phyloP scores from a whole-genome alignment of 1,284 basidiomycete species.

The Leccinum solheimii region DNA sequence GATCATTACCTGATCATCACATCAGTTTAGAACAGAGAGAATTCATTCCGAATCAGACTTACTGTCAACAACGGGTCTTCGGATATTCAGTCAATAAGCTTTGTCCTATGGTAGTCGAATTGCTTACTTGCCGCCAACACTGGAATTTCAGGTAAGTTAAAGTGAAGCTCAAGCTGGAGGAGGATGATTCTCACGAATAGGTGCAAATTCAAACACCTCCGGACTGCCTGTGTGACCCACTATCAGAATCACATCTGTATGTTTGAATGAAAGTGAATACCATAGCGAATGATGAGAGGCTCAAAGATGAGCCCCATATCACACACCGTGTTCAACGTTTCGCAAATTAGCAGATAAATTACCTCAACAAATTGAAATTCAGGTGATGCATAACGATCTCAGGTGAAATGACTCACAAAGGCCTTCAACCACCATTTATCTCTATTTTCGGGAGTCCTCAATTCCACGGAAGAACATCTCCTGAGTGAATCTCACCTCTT shows the following conservation, averaged over 20 bases:
- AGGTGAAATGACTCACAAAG: slow-evolving; percentile 36
- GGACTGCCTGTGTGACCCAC: neutral
- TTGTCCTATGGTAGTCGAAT: neutral
- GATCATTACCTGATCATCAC: slow-evolving; percentile 40
- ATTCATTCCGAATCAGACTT: neutral
- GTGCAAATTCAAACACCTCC: slow-evolving; percentile 1
- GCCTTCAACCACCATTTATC: slow-evolving; percentile 43
- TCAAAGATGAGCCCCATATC: slow-evolving; percentile 49
- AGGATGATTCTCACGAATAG: slow-evolving; percentile 11
- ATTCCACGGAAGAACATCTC: neutral
- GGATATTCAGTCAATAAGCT: neutral
- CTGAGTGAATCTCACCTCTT: slow-evolving; percentile 8
- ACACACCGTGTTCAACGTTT: slow-evolving; percentile 44
- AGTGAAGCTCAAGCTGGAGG: neutral
- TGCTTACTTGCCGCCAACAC: slow-evolving; percentile 39
- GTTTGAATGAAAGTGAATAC: slow-evolving; percentile 20
- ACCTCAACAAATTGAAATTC: slow-evolving; percentile 31
- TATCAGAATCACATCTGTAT: neutral
- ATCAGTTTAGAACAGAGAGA: neutral
- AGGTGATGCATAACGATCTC: neutral
- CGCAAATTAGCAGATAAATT: slow-evolving; percentile 42
- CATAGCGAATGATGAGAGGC: slow-evolving; percentile 43
- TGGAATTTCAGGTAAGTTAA: slow-evolving; percentile 11
- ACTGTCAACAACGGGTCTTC: slow-evolving; percentile 25
- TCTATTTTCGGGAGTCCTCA: slow-evolving; percentile 23